phyloP scores from a whole-genome alignment of 2,329 filamentous ascomycete genomes.

The Claviceps purpurea region DNA sequence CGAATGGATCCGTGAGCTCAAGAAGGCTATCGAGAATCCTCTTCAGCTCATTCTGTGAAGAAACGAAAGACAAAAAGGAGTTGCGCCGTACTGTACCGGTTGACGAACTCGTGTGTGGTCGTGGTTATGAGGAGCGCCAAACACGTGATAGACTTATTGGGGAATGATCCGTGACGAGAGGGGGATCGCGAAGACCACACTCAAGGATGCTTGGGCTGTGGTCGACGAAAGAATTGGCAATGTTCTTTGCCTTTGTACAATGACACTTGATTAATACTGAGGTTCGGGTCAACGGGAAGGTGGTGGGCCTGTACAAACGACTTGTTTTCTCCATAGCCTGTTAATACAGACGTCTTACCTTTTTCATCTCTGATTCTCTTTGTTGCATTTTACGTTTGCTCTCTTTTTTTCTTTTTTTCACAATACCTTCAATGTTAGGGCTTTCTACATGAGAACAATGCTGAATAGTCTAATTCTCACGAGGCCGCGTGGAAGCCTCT shows the following conservation, averaged over 20 bases:
- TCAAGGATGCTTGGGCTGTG: neutral
- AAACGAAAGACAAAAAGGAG: neutral
- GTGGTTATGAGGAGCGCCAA: conserved; percentile 5
- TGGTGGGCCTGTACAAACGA: conserved; percentile 17
- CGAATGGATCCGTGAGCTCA: conserved; percentile 93
- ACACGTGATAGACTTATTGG: conserved; percentile 8
- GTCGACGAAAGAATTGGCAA: conserved; percentile 12
- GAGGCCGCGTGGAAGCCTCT: no score
- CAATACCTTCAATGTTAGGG: no score
- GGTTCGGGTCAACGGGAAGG: conserved; percentile 16
- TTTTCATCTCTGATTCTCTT: neutral
- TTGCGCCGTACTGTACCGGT: neutral
- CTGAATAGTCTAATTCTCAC: no score
- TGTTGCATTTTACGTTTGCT: neutral
- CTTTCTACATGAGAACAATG: no score
- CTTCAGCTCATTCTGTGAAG: conserved; percentile 79
- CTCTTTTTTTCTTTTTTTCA: neutral
- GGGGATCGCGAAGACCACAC: conserved; percentile 1
- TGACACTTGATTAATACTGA: conserved; percentile 28
- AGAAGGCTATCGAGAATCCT: conserved; percentile 96
- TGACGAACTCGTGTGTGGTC: neutral
- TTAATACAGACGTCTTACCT: conserved; percentile 8
- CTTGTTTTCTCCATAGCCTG: conserved; percentile 10
- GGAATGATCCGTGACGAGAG: conserved; percentile 4
- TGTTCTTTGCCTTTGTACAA: conserved; percentile 26